These are phyloP conservation scores for Xylaria polymorpha DNA, from an alignment of 2,329 filamentous ascomycete genomes.

Conservation along the genomic window DNA sequence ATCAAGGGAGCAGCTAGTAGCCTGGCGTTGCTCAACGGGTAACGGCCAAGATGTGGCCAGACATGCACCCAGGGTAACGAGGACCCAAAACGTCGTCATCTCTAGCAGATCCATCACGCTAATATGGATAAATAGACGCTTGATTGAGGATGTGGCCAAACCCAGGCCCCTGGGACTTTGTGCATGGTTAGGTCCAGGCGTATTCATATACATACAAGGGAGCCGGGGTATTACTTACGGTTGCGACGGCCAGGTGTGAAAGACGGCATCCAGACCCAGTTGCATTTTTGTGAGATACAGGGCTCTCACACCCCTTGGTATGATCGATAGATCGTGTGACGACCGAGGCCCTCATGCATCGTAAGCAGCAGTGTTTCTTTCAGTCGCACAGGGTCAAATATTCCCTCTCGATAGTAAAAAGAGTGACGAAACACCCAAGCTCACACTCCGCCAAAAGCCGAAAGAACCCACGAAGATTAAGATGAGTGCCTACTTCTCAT, in stretches of 20 bases:
- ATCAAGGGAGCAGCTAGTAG: constrained; percentile 37
- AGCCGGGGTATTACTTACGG: constrained; percentile 20
- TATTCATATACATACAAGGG: constrained; percentile 23
- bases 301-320: constrained; percentile 20
- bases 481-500: not conserved
- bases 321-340: constrained; percentile 17
- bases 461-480: not conserved
- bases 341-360: constrained; percentile 14
- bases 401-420: not conserved
- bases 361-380: constrained; percentile 21
- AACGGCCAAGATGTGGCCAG: constrained; percentile 24
- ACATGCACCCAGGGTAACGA: constrained; percentile 25
- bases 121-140: constrained; percentile 20
- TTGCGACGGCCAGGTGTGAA: constrained; percentile 5
- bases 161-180: constrained; percentile 15
- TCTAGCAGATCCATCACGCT: constrained; percentile 16
- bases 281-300: constrained; percentile 9
- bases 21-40: constrained; percentile 33
- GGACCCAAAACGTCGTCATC: constrained; percentile 26
- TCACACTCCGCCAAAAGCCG: not conserved
- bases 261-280: constrained; percentile 13
- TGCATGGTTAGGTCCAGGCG: not conserved
- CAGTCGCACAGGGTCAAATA: not conserved
- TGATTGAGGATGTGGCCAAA: constrained; percentile 5
- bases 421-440: not conserved